Evolutionary conservation across 1,139 yeast species (phyloP).

Genomic region (Nadsonia commutata): DNA sequence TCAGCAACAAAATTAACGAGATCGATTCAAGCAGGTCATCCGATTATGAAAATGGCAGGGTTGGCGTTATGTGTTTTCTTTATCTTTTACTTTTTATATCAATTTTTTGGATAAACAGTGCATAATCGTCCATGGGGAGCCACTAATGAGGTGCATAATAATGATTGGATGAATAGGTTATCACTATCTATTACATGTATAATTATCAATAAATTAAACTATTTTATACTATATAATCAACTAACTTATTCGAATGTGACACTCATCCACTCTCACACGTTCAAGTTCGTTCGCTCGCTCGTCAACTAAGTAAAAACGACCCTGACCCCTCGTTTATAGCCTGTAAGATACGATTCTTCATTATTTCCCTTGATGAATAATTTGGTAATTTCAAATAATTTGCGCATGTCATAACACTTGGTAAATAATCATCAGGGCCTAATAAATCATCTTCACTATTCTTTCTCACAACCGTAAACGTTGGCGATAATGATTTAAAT

Average conservation of each 20-base stretch:
- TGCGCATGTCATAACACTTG: conserved; percentile 98
- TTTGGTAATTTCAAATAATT: conserved; percentile 83
- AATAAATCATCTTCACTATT: conserved; percentile 43
- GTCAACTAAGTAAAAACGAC: conserved; percentile 66
- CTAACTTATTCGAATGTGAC: too few species aligned
- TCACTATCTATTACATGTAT: too few species aligned
- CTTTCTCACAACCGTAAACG: conserved; percentile 75
- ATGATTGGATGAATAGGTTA: too few species aligned
- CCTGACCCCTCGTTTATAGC: conserved; percentile 86
- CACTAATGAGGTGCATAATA: too few species aligned
- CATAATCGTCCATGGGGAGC: too few species aligned
- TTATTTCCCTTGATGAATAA: conserved; percentile 47
- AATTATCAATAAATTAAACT: too few species aligned
- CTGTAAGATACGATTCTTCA: conserved; percentile 42
- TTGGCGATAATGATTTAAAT: conserved; percentile 68
- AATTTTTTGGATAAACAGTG: conserved; percentile 24
- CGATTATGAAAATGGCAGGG: conserved; percentile 41
- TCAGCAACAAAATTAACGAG: conserved; percentile 56
- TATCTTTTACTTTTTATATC: conserved; percentile 51
- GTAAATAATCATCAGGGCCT: conserved; percentile 70
- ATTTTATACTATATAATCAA: too few species aligned
- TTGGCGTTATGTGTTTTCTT: conserved; percentile 47
- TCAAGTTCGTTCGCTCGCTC: too few species aligned
- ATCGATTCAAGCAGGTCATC: conserved; percentile 42
- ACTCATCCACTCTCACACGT: too few species aligned